Base-by-base conservation (phyloP, 495 filamentous ascomycete genomes). In the Articulospora tetracladia region DNA sequence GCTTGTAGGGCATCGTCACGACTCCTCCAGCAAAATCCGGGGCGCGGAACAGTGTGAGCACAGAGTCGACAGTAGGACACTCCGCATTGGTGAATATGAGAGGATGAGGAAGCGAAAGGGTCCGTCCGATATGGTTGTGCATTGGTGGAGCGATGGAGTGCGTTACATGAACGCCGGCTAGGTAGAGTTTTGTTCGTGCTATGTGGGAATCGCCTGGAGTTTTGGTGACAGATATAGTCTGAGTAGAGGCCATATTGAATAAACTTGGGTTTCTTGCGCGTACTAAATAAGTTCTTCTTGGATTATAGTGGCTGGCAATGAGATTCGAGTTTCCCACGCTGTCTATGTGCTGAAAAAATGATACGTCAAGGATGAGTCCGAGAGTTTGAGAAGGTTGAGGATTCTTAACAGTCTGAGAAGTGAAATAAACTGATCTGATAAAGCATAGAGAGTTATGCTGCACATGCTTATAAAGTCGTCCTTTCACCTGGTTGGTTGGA, bases 1-100 rank as follows among this genome's bases (percentile, higher is more conserved):
- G 63, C 58, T 80, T 81, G 61, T 78, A 75, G 8, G 76, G 77
- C 78, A 81, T 79, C 7, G 77, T 81, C 24, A 81, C 75, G 22
- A 75, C 77, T 32, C 64, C 71, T 19, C 74, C 77, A 36, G 74
- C 73, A 39, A 75, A 76, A 39, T 58, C 53, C 28, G 70, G 63
- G 3, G 49, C 56, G 13, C 68, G 70, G 60, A 73, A 73, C 8
- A 75, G 51, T 3, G 60, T 10, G 17, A 77, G 32, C 1, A 72
- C 46, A 12, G 72, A 67, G 26, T 72, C 61, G 19, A 75, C 50
- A 0, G 71, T 72, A 10, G 70, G 59, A 54, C 70, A 75, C 61
- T 80, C 76, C 0, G 68, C 64, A 22, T 69, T 65, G 22, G 63
- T 63, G 64, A 77, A 80, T 15, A 17, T 15, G 15, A 17, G 39